Percentiles rank a stretch among this genome's conserved stretches.
Evolutionary conservation across 2,329 filamentous ascomycete genomes (phyloP).

Genomic region (Pseudogymnoascus sp.): DNA sequence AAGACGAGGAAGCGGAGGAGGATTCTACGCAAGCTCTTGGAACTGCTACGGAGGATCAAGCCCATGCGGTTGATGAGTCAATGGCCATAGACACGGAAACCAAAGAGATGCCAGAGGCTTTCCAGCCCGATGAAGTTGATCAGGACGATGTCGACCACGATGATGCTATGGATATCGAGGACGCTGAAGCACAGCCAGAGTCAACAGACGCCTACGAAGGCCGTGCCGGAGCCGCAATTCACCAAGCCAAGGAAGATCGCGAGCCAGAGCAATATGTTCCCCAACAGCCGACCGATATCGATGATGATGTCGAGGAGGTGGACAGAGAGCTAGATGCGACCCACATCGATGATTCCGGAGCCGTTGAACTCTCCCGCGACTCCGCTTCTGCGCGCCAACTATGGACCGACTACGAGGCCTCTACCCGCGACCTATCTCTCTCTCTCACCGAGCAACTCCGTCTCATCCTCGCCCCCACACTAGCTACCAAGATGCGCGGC

Average conservation of each 20-base stretch:
- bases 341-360: conserved; percentile 46
- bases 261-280: conserved; percentile 36
- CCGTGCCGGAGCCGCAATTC: conserved; percentile 52
- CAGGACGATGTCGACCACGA: conserved; percentile 42
- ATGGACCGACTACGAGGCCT: conserved; percentile 79
- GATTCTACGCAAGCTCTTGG: conserved; percentile 83
- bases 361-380: conserved; percentile 27
- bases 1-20: conserved; percentile 72
- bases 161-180: conserved; percentile 35
- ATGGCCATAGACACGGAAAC: conserved; percentile 75
- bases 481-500: conserved; percentile 91
- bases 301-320: conserved; percentile 33
- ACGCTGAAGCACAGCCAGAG: conserved; percentile 35
- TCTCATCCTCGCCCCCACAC: conserved; percentile 87
- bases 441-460: conserved; percentile 90
- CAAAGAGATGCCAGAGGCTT: conserved; percentile 51
- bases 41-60: conserved; percentile 79
- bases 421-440: conserved; percentile 79
- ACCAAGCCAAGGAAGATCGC: conserved; percentile 37
- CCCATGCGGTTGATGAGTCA: conserved; percentile 75
- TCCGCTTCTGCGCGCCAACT: conserved; percentile 60
- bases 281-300: conserved; percentile 27
- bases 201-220: conserved; percentile 47
- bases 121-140: conserved; percentile 34
- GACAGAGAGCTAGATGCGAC: conserved; percentile 63